Conservation (phyloP, 805 yeast genomes). For the Schwanniomyces occidentalis region DNA sequence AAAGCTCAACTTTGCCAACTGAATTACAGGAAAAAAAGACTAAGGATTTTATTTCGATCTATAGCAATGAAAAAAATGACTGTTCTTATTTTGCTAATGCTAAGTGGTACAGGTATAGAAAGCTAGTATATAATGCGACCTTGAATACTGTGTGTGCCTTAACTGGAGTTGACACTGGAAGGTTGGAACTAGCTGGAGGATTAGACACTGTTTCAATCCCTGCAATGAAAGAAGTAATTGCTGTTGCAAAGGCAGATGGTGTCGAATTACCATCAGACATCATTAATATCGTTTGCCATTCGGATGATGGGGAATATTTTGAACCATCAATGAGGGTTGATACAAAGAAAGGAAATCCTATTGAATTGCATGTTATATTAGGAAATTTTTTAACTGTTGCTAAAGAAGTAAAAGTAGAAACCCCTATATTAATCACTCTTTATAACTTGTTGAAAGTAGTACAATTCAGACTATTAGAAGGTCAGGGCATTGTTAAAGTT, state of each 20-base stretch:
- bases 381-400: conserved; percentile 48
- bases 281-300: conserved; percentile 16
- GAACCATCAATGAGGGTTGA: conserved; percentile 77
- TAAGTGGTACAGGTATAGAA: conserved; percentile 31
- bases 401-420: conserved; percentile 13
- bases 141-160: conserved; percentile 23
- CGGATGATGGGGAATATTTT: conserved; percentile 58
- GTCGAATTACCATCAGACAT: conserved; percentile 15
- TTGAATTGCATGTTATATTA: conserved; percentile 70
- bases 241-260: conserved; percentile 23
- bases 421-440: conserved; percentile 17
- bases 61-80: conserved; percentile 43
- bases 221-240: conserved; percentile 22
- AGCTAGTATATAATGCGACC: conserved; percentile 25
- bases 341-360: conserved; percentile 59
- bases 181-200: conserved; percentile 20
- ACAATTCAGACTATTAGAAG: conserved; percentile 19
- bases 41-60: conserved; percentile 48
- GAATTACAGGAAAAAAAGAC: conserved; percentile 38
- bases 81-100: conserved; percentile 45
- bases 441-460: conserved; percentile 18
- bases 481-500: conserved; percentile 15
- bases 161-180: conserved; percentile 21
- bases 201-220: conserved; percentile 15
- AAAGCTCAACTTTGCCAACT: conserved; percentile 31